These are phyloP conservation scores for Fusarium papillatum DNA, from an alignment of 2,329 filamentous ascomycete genomes.

Conservation along the genomic window DNA sequence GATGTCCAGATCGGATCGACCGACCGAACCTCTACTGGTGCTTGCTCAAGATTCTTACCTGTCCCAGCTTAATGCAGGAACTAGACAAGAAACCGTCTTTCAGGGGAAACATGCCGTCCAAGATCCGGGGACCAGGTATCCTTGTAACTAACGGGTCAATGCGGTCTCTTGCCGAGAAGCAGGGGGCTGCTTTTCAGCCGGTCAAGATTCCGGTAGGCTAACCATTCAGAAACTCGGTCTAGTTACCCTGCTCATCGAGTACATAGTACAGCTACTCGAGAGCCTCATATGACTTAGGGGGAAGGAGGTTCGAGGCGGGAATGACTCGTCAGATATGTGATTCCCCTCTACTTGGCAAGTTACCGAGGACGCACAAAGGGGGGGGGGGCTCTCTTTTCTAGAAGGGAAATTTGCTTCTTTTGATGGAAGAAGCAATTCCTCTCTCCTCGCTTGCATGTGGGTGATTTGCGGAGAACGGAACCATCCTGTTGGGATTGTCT, in stretches of 20 bases:
- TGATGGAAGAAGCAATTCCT: neutral
- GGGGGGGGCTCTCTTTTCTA: neutral
- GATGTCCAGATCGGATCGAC: neutral
- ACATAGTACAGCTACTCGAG: neutral
- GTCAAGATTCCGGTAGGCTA: neutral
- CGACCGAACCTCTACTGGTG: neutral
- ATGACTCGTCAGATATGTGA: neutral
- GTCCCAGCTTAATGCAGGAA: conserved; percentile 1
- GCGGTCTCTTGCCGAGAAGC: neutral
- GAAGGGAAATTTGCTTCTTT: neutral
- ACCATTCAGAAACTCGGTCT: neutral
- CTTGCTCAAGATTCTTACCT: neutral
- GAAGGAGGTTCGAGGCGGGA: neutral
- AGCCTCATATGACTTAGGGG: neutral
- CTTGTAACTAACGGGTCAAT: conserved; percentile 1
- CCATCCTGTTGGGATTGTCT: neutral
- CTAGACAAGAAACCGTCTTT: neutral
- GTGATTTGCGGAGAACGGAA: neutral
- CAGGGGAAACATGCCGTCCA: neutral
- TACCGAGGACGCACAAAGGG: neutral
- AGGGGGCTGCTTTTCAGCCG: neutral
- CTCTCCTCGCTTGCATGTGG: neutral
- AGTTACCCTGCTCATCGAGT: neutral
- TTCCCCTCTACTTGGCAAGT: neutral
- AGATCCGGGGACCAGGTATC: neutral